Evolutionary conservation across 306 rosid genomes (phyloP), one percentile per base, ranked within the genome.

Genomic region (Pachyrhizus erosus): DNA sequence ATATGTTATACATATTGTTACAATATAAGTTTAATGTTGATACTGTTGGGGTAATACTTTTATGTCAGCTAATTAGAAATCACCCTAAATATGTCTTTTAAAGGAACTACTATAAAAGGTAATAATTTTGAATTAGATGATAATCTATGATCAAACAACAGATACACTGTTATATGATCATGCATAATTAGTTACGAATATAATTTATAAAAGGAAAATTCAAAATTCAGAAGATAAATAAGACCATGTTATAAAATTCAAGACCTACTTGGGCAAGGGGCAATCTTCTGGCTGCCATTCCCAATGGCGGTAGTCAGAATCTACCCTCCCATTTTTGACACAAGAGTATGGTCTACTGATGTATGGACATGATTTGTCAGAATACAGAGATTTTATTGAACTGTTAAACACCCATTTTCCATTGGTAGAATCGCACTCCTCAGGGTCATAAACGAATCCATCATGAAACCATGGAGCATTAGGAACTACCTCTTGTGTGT

Each of bases 221-320:
- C 13, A 64, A 33, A 64, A 34, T 29, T 33, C 23, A 17, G 13
- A 33, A 31, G 45, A 33, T 17, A 37, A 37, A 34, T 8, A 66
- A 66, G 49, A 34, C 26, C 27, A 39, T 39, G 9, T n/a, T 39
- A 10, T 9, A 13, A 67, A 39, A 51, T 18, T 40, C 33, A 34
- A 65, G 39, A 48, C 72, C 27, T 20, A 93, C 97, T 88, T 85
- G 4, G 97, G 95, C 82, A 94, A 84, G 31, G 83, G 84, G 62
- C 98, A 94, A 82, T 90, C 91, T 71, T 92, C 91, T 4, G 94
- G 92, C 75, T 90, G 93, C 98, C 98, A 94, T 77, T 94, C 89
- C 98, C 98, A 94, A 40, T 80, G 85, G 23, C 37, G 89, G 82
- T 92, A 92, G 27, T 89, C 87, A 24, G 90, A 88, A 83, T 92